phyloP scores from a whole-genome alignment of 768 basidiomycete species.

The Mycena maculata region DNA sequence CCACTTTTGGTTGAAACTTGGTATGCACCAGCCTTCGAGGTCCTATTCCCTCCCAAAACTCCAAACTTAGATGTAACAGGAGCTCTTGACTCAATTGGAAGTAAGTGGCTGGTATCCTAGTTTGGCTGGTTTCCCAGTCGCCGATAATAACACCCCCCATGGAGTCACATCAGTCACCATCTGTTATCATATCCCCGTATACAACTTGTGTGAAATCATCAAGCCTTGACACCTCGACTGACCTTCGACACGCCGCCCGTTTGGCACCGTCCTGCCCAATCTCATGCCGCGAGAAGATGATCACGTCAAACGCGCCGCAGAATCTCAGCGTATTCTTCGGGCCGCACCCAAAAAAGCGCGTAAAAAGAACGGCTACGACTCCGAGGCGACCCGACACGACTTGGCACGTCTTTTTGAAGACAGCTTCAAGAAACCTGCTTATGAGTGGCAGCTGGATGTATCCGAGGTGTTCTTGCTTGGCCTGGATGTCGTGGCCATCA shows the following conservation, averaged over 20 bases:
- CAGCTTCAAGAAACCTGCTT: constrained; percentile 36
- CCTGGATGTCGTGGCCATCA: constrained; percentile 47
- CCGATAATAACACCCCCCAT: too few relatives aligned
- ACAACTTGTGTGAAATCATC: too few relatives aligned
- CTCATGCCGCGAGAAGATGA: not conserved
- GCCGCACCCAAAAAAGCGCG: constrained; percentile 23
- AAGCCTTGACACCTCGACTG: too few relatives aligned
- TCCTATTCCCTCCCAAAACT: too few relatives aligned
- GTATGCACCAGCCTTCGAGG: too few relatives aligned
- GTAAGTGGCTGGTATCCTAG: too few relatives aligned
- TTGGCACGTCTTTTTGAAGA: constrained; percentile 26
- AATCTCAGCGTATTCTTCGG: not conserved
- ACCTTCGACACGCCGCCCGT: not conserved
- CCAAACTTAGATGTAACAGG: too few relatives aligned
- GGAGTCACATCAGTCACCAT: too few relatives aligned
- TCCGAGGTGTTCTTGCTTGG: constrained; percentile 48
- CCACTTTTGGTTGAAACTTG: too few relatives aligned
- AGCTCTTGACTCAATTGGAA: too few relatives aligned
- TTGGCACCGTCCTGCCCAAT: not conserved
- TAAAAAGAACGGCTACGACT: constrained; percentile 28
- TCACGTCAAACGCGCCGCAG: constrained; percentile 6
- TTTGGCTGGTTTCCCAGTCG: too few relatives aligned
- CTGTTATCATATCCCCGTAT: too few relatives aligned
- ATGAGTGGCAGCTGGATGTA: constrained; percentile 54
- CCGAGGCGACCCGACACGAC: constrained; percentile 27